Evolutionary conservation across 1,139 yeast genomes (phyloP).

Genomic region (Debaryomycetaceae sp.): DNA sequence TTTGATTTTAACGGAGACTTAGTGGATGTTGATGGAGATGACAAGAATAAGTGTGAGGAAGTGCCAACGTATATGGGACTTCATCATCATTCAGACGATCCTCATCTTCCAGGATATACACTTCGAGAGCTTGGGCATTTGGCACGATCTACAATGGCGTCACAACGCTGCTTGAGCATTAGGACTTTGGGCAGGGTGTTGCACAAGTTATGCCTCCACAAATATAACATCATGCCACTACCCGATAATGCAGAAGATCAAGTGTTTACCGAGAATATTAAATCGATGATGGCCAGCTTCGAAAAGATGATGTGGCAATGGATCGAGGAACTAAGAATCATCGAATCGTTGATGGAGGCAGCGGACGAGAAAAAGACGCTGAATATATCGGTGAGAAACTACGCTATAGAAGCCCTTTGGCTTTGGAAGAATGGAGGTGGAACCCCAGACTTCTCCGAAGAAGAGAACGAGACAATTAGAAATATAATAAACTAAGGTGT

Average conservation of each 20-base stretch:
- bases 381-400: conserved; percentile 73
- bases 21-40: conserved; percentile 47
- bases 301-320: conserved; percentile 74
- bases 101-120: conserved; percentile 91
- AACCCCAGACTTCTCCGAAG: conserved; percentile 13
- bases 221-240: conserved; percentile 50
- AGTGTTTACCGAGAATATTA: conserved; percentile 34
- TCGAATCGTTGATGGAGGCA: conserved; percentile 72
- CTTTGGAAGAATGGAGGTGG: conserved; percentile 85
- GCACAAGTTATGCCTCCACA: conserved; percentile 70
- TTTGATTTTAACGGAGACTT: conserved; percentile 86
- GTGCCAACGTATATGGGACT: conserved; percentile 65
- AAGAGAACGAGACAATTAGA: conserved; percentile 1
- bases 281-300: conserved; percentile 42
- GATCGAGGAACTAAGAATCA: conserved; percentile 58
- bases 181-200: conserved; percentile 84
- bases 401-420: conserved; percentile 94
- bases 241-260: conserved; percentile 29
- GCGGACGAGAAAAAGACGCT: conserved; percentile 64
- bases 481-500: background rate
- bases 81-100: conserved; percentile 89
- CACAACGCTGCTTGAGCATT: conserved; percentile 84
- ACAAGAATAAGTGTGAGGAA: conserved; percentile 31
- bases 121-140: conserved; percentile 76
- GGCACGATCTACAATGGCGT: conserved; percentile 72